Conservation (phyloP, 2,329 filamentous ascomycete species). For the Exutisphaerella laricina region DNA sequence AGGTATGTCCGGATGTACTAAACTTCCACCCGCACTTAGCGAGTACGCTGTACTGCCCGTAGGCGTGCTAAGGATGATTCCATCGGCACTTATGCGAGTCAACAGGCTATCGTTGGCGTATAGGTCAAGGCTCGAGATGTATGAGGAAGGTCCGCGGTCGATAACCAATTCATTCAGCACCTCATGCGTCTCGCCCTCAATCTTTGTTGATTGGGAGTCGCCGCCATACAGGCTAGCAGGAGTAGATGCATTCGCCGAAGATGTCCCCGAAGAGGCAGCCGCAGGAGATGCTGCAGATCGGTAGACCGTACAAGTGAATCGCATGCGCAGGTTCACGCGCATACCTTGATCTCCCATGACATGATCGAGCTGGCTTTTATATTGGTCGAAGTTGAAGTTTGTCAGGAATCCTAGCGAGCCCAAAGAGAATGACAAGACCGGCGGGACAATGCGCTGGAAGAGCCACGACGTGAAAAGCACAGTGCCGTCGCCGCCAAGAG, state of each 20-base stretch:
- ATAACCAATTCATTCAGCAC: conserved; percentile 98
- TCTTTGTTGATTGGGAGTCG: conserved; percentile 50
- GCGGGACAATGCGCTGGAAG: conserved; percentile 84
- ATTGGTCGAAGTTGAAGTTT: conserved; percentile 79
- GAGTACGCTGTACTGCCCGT: conserved; percentile 90
- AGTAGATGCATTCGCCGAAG: conserved; percentile 30
- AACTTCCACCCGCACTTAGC: conserved; percentile 86
- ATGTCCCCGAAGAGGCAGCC: conserved; percentile 21
- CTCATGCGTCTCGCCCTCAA: conserved; percentile 94
- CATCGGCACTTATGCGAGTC: conserved; percentile 93
- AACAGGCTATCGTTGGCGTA: conserved; percentile 93
- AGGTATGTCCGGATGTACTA: conserved; percentile 94
- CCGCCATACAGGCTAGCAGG: conserved; percentile 15
- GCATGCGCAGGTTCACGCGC: conserved; percentile 96
- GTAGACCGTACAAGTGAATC: conserved; percentile 97
- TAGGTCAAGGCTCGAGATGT: conserved; percentile 93
- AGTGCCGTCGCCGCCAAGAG: conserved; percentile 79
- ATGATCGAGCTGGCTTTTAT: conserved; percentile 77
- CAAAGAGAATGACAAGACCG: conserved; percentile 76
- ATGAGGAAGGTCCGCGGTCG: conserved; percentile 91
- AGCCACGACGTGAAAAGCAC: conserved; percentile 86
- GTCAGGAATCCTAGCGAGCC: conserved; percentile 85
- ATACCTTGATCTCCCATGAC: conserved; percentile 94
- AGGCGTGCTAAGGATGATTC: conserved; percentile 95
- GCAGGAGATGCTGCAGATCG: conserved; percentile 49